Percentiles rank a stretch among this genome's conserved stretches.
phyloP scores from a whole-genome alignment of 345 rosid genomes.

The Viola odorata region DNA sequence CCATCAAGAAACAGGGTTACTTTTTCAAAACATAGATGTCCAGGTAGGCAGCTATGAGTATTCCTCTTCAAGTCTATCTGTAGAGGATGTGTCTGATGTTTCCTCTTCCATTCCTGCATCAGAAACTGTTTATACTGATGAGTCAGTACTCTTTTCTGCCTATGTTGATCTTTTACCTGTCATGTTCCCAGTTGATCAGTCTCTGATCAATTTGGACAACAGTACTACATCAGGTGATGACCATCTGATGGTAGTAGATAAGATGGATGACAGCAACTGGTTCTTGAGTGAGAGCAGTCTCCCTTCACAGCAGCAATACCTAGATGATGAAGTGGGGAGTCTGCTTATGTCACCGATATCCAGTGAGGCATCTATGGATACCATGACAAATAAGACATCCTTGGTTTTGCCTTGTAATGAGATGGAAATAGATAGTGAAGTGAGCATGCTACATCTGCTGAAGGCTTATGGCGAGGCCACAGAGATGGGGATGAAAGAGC shows the following conservation, averaged over 20 bases:
- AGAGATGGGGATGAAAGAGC: conserved; percentile 19
- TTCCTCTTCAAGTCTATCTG: conserved; percentile 11
- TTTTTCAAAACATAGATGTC: conserved; percentile 8
- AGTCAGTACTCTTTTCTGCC: not conserved
- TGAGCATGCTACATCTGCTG: conserved; percentile 29
- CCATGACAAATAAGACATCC: not conserved
- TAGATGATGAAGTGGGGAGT: conserved; percentile 14
- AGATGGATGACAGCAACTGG: conserved; percentile 15
- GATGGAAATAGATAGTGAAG: conserved; percentile 23
- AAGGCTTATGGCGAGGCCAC: conserved; percentile 44
- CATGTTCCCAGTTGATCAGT: conserved; percentile 7
- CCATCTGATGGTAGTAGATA: conserved; percentile 10
- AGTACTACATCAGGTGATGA: not conserved
- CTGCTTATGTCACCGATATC: conserved; percentile 8
- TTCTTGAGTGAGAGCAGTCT: conserved; percentile 5
- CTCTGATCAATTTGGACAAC: not conserved
- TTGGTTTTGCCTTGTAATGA: conserved; percentile 17
- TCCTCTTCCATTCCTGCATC: conserved; percentile 14
- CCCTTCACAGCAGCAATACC: conserved; percentile 2
- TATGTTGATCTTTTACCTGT: conserved; percentile 4
- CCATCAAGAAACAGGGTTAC: conserved; percentile 17
- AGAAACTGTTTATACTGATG: conserved; percentile 4
- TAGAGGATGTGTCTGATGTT: conserved; percentile 20
- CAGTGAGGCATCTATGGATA: conserved; percentile 11
- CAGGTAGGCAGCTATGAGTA: conserved; percentile 16